Evolutionary conservation across 2,329 filamentous ascomycete genomes (phyloP), one percentile per base, ranked within the genome.

Genomic region (Paracoccidioides lutzii): DNA sequence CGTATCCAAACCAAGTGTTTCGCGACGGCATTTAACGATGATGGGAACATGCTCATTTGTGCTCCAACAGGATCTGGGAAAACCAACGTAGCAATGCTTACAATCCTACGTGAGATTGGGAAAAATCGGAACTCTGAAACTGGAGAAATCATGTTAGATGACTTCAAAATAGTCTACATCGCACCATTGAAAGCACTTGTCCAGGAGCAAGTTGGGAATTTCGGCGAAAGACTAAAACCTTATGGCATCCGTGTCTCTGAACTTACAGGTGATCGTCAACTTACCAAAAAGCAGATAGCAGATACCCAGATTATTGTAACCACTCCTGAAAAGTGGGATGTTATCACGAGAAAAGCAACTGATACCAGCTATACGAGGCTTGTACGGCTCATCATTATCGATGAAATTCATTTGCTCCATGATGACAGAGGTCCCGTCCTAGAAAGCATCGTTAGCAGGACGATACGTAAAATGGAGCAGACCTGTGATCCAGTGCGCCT

Each of bases 131-230:
- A 98, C 65, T 82, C 87, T 0, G 77, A 85, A 59, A 95, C 89
- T 0, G 93, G 93, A n/a, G 87, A 94, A 58, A 93, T 98, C 60
- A 89, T 95, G 69, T 76, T 98, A 7, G 93, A 98, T 66, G 84
- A 90, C 45, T 98, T 98, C 78, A 98, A 98, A 75, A 96, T 98
- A 64, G 86, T 98, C 44, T 98, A 95, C 69, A 96, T 98, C 66
- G 93, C 93, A 35, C 93, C 93, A 0, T 72, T 98, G 57, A 98
- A 98, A 69, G 93, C 93, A 49, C 74, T 98, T 60, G 93, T 98
- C 3, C 90, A 96, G 69, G 93, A 98, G 69, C 93, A 98, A 73
- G 93, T 98, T 54, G 93, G 93, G 55, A 98, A 97, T 71, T 94
- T 98, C 70, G 90, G 93, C 62, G 89, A 89, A 68, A 82, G 94